Evolutionary conservation across 2,329 filamentous ascomycete genomes (phyloP).

Genomic region (Pleomassaria siparia): DNA sequence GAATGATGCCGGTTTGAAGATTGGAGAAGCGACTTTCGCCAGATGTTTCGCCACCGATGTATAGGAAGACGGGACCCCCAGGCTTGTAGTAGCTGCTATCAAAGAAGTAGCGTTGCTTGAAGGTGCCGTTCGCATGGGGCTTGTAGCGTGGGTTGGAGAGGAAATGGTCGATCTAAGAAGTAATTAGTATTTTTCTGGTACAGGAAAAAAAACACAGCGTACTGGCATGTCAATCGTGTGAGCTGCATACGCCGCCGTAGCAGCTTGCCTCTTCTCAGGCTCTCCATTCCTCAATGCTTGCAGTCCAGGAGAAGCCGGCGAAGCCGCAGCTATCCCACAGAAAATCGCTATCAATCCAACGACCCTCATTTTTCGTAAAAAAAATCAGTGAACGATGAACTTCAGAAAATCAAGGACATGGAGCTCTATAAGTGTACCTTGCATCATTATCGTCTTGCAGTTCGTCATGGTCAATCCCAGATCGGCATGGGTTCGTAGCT

Average conservation of each 20-base stretch:
- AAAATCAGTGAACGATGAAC: neutral
- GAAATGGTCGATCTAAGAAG: slow-evolving; percentile 50
- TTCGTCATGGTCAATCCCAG: neutral
- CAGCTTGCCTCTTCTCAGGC: slow-evolving; percentile 15
- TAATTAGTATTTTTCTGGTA: neutral
- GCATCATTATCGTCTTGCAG: neutral
- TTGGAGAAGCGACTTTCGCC: slow-evolving; percentile 45
- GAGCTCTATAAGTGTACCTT: neutral
- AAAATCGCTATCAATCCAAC: slow-evolving; percentile 9
- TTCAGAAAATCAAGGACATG: neutral
- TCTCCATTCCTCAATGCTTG: neutral
- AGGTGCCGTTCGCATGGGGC: slow-evolving; percentile 52
- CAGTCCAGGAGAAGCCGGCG: slow-evolving; percentile 3
- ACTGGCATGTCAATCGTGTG: slow-evolving; percentile 30
- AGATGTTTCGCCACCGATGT: slow-evolving; percentile 51
- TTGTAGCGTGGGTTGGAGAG: slow-evolving; percentile 44
- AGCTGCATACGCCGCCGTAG: slow-evolving; percentile 19
- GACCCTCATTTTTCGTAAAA: slow-evolving; percentile 13
- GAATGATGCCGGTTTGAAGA: slow-evolving; percentile 50
- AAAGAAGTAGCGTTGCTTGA: slow-evolving; percentile 58
- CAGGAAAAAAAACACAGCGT: neutral
- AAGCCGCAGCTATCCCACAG: slow-evolving; percentile 7
- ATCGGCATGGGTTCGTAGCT: neutral
- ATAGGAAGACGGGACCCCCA: slow-evolving; percentile 55
- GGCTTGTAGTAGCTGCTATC: slow-evolving; percentile 57